A percentile compares a stretch with the other conserved stretches of the same genome.
These are phyloP conservation scores for Globisporangium okanoganense DNA, from an alignment of 352 stramenopile species.

Conservation along the genomic window DNA sequence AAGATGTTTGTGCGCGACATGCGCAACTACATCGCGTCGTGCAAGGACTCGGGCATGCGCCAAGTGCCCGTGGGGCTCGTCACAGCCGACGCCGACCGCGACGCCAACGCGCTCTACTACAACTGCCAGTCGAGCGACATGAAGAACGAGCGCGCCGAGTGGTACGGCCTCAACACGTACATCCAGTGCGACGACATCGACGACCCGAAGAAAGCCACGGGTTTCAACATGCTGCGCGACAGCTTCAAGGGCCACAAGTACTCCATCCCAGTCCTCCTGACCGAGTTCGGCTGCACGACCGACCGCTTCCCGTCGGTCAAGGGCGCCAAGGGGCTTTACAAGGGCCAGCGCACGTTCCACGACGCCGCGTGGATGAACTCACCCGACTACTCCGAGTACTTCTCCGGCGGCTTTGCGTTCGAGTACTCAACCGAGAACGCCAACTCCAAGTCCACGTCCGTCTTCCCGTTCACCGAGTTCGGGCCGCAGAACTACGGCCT, in stretches of 20 bases:
- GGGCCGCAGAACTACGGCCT: constrained; percentile 74
- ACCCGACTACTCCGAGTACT: constrained; percentile 44
- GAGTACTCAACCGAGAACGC: constrained; percentile 80
- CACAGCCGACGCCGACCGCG: constrained; percentile 56
- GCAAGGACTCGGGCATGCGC: constrained; percentile 38
- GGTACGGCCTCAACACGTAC: constrained; percentile 86
- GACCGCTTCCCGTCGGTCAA: constrained; percentile 43
- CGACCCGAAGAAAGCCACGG: constrained; percentile 34
- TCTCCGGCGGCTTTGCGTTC: constrained; percentile 67
- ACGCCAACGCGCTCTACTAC: constrained; percentile 74
- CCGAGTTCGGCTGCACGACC: constrained; percentile 60
- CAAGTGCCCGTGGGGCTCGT: constrained; percentile 74
- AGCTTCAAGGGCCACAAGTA: constrained; percentile 64
- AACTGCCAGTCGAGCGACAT: constrained; percentile 73
- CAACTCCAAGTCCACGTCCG: constrained; percentile 49
- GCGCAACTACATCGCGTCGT: constrained; percentile 62
- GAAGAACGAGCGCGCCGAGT: constrained; percentile 70
- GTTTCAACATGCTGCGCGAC: constrained; percentile 56
- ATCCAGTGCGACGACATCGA: constrained; percentile 62
- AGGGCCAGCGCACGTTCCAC: constrained; percentile 74
- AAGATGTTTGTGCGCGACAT: constrained; percentile 90
- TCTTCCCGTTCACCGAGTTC: constrained; percentile 65
- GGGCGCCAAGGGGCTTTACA: too few relatives aligned
- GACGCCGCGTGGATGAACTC: constrained; percentile 61
- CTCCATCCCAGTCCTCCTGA: constrained; percentile 46